Conservation (phyloP, 2,329 filamentous ascomycete genomes). For the Xylaria sp. region DNA sequence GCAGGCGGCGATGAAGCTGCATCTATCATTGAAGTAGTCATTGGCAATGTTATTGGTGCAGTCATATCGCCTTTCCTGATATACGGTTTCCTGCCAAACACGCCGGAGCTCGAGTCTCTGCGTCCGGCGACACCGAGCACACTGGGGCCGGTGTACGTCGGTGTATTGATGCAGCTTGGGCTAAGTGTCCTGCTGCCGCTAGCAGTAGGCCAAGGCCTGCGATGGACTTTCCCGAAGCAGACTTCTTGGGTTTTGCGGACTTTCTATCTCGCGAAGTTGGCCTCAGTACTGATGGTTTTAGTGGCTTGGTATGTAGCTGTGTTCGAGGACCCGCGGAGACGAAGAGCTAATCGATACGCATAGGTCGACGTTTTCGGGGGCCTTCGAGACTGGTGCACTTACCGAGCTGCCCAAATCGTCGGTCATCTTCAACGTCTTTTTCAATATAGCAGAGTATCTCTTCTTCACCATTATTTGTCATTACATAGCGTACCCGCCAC, state of each 20-base stretch:
- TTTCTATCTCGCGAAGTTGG: slow-evolving; percentile 63
- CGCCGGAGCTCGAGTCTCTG: slow-evolving; percentile 65
- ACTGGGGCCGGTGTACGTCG: slow-evolving; percentile 70
- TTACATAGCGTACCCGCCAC: slow-evolving; percentile 58
- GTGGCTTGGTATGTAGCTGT: slow-evolving; percentile 58
- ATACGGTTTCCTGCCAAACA: slow-evolving; percentile 67
- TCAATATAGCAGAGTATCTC: slow-evolving; percentile 72
- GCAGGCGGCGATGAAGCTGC: slow-evolving; percentile 75
- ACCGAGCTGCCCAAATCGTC: slow-evolving; percentile 67
- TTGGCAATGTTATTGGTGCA: slow-evolving; percentile 75
- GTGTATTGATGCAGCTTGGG: slow-evolving; percentile 75
- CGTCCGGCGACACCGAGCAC: slow-evolving; percentile 63
- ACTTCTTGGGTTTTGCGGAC: slow-evolving; percentile 65
- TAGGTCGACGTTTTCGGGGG: slow-evolving; percentile 75
- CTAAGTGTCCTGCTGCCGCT: slow-evolving; percentile 74
- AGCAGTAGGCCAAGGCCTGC: slow-evolving; percentile 68
- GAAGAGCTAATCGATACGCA: slow-evolving; percentile 51
- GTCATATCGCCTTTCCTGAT: slow-evolving; percentile 74
- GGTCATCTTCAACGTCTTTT: slow-evolving; percentile 73
- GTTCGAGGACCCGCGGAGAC: slow-evolving; percentile 4
- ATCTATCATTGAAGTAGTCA: slow-evolving; percentile 73
- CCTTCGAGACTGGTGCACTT: slow-evolving; percentile 72
- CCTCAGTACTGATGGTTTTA: slow-evolving; percentile 59
- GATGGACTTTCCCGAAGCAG: slow-evolving; percentile 60
- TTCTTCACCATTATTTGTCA: slow-evolving; percentile 73